Conservation (phyloP, 768 basidiomycete species). For the Leucogyrophana mollusca region DNA sequence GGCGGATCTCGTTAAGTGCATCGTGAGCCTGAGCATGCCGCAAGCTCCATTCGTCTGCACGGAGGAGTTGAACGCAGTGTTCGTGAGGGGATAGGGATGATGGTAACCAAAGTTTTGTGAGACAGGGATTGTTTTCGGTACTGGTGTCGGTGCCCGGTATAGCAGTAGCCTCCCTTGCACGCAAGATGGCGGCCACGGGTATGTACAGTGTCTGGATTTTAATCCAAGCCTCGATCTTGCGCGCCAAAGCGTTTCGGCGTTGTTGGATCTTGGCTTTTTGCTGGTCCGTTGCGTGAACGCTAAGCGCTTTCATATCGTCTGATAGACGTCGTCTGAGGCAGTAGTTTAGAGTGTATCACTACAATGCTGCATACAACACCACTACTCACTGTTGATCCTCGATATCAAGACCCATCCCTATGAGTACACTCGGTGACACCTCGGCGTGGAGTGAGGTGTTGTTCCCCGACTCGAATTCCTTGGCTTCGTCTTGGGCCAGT, state of each 20-base stretch:
- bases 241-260: constrained; percentile 15
- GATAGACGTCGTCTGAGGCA: no score
- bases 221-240: constrained; percentile 27
- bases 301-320: no score
- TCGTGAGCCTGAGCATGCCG: constrained; percentile 12
- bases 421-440: constrained; percentile 12
- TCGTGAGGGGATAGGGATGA: background rate
- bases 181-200: constrained; percentile 7
- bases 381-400: constrained; percentile 23
- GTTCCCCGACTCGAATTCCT: background rate
- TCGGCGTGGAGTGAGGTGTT: constrained; percentile 11
- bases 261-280: constrained; percentile 26
- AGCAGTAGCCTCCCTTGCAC: background rate
- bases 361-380: no score
- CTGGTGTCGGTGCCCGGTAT: background rate
- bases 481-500: constrained; percentile 13
- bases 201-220: constrained; percentile 26
- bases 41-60: constrained; percentile 4
- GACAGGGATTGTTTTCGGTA: background rate
- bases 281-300: constrained; percentile 19
- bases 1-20: constrained; percentile 9
- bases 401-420: constrained; percentile 12
- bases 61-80: background rate
- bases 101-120: background rate
- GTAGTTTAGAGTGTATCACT: no score